Base-by-base conservation (phyloP, 1,284 basidiomycete species). In the Mycena citricolor region DNA sequence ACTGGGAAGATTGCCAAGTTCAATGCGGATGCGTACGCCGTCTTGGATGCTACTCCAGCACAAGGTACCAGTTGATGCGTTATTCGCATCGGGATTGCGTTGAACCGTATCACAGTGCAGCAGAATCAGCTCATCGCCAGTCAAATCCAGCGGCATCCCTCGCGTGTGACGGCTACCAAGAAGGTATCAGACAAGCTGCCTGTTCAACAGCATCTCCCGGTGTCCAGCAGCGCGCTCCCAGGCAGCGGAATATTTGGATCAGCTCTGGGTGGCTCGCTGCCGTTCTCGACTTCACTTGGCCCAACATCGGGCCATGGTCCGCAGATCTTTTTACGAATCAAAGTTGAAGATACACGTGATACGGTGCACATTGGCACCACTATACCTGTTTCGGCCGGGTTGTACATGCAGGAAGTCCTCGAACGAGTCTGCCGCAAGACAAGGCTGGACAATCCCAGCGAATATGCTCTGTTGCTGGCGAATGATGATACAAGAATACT, bases 381-480 rank as follows among this genome's bases (percentile, higher is more conserved):
- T 0, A 90, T 94, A 54, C 85, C 83, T 34, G 91, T 90, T 90
- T 86, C 91, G 3, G 79, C 87, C 12, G 93, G 91, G n/a, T 97
- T 92, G 86, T 99, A 97, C 65, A 86, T 98, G 76, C 90, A 93
- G 44, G 94, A 99, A 64, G 90, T 94, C 1, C 79, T 98, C 28
- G 94, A 97, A 55, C 71, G 82, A 17, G 81, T 94, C 2, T 92
- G 89, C 60, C 74, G 79, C 39, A 86, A 83, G 61, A 79, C 85
- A 26, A 83, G 86, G 49, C 69, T 90, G 14, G 71, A 73, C 26
- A 79, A 87, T 54, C 75, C 87, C 1, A 85, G 86, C 43, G 87
- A 94, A 48, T 95, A 91, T 68, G 90, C 89, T 0, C 74, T 97
- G 2, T 74, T 94, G 40, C 73, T 93, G 13, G 81, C 79, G 8